Conservation (phyloP, 2,329 filamentous ascomycete species). For the Trichoderma sp. region DNA sequence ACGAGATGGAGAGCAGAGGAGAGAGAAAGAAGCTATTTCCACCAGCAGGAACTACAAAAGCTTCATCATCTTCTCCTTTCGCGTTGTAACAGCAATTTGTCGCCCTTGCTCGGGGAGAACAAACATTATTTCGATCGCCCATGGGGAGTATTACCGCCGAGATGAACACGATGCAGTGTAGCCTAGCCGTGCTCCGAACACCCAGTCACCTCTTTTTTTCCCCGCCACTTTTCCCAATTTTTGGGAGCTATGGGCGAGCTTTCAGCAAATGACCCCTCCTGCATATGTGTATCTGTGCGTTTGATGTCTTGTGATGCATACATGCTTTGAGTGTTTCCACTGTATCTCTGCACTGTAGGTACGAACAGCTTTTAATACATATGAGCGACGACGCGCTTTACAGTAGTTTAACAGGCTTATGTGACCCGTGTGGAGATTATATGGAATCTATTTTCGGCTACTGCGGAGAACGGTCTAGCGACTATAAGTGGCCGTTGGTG, state of each 20-base stretch:
- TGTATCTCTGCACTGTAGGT: neutral
- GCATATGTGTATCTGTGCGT: neutral
- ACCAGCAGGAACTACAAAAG: too few species aligned
- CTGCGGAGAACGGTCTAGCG: neutral
- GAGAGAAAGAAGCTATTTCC: too few species aligned
- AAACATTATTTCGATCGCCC: neutral
- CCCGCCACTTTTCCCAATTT: neutral
- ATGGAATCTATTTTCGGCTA: slow-evolving; percentile 15
- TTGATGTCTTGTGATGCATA: neutral
- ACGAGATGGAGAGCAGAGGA: too few species aligned
- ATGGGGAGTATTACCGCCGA: neutral
- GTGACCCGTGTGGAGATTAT: neutral
- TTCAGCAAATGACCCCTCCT: neutral
- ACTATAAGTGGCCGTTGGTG: slow-evolving; percentile 5
- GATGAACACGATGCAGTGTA: neutral
- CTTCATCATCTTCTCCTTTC: neutral
- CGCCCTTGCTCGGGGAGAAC: neutral
- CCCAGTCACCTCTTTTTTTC: neutral
- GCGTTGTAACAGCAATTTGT: neutral
- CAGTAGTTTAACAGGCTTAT: neutral
- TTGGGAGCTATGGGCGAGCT: neutral
- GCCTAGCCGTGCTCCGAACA: neutral
- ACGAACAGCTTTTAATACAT: too few species aligned
- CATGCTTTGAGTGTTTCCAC: neutral
- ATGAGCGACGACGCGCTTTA: too few species aligned